A percentile compares a stretch with the other conserved stretches of the same genome.
Conservation (phyloP, 2,329 filamentous ascomycete genomes). For the Colletotrichum camelliae region DNA sequence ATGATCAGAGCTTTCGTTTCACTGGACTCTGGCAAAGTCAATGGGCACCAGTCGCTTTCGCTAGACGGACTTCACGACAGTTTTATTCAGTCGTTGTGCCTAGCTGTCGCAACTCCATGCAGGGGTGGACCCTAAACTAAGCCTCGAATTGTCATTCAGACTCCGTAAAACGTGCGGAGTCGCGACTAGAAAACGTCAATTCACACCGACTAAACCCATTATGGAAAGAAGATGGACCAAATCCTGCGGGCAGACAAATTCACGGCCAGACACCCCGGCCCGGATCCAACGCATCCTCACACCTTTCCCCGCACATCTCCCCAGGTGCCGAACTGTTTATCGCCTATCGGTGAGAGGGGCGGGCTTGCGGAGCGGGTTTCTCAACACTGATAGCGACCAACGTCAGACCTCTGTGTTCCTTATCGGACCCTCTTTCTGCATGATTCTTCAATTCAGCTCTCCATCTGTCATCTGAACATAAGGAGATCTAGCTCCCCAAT, state of each 20-base stretch:
- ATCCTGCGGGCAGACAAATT: neutral
- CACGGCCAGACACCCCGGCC: neutral
- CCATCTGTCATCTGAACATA: neutral
- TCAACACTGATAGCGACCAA: neutral
- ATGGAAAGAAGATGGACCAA: conserved; percentile 8
- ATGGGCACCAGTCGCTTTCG: neutral
- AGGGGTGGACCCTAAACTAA: neutral
- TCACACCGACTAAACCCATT: neutral
- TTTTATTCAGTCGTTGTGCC: neutral
- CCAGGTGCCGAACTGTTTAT: neutral
- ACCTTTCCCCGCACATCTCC: neutral
- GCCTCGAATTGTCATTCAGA: neutral
- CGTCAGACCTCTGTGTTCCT: neutral
- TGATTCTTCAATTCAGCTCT: neutral
- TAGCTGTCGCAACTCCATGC: neutral
- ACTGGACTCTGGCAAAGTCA: neutral
- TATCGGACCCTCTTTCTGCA: neutral
- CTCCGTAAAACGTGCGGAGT: neutral
- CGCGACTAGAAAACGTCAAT: neutral
- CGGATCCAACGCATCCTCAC: neutral
- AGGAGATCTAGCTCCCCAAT: neutral
- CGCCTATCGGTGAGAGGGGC: neutral
- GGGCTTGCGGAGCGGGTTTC: neutral
- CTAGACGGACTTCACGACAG: neutral
- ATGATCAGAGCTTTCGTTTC: neutral